Percentiles rank a stretch among this genome's conserved stretches.
These are phyloP conservation scores for Nyssa sinensis DNA, from an alignment of 148 eudicot genomes.

Conservation along the genomic window DNA sequence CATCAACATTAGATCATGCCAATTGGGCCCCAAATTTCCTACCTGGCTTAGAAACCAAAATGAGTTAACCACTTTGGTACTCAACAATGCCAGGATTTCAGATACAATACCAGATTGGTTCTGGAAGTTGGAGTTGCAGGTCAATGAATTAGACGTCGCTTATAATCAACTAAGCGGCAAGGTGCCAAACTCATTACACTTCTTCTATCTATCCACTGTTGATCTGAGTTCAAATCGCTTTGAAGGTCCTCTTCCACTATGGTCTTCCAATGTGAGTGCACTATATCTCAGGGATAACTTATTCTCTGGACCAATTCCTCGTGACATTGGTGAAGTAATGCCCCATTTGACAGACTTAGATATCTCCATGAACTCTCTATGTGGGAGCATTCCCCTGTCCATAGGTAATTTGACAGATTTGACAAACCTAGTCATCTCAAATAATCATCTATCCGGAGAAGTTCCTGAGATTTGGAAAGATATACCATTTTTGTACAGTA, in stretches of 20 bases:
- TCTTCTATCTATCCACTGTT: neutral
- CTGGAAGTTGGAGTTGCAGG: neutral
- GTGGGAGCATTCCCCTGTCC: slow-evolving; percentile 4
- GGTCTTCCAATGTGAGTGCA: slow-evolving; percentile 14
- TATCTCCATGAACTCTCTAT: neutral
- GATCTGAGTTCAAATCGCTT: slow-evolving; percentile 7
- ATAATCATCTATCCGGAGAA: slow-evolving; percentile 2
- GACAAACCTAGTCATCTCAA: slow-evolving; percentile 4
- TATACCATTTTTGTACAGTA: neutral
- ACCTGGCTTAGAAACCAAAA: neutral
- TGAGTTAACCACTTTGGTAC: neutral
- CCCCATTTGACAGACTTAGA: slow-evolving; percentile 9
- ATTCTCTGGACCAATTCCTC: slow-evolving; percentile 15
- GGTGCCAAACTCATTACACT: neutral
- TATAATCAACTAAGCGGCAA: slow-evolving; percentile 16
- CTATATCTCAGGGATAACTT: slow-evolving; percentile 5
- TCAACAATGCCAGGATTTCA: slow-evolving; percentile 5
- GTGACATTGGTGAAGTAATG: neutral
- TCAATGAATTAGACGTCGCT: slow-evolving; percentile 3
- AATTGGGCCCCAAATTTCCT: slow-evolving; percentile 17
- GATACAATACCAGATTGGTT: slow-evolving; percentile 14
- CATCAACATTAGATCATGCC: neutral
- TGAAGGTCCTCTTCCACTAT: slow-evolving; percentile 12
- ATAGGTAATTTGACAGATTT: neutral
- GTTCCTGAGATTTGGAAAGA: slow-evolving; percentile 10